phyloP scores from a whole-genome alignment of 2,329 filamentous ascomycete species.

The Chlorencoelia australis region DNA sequence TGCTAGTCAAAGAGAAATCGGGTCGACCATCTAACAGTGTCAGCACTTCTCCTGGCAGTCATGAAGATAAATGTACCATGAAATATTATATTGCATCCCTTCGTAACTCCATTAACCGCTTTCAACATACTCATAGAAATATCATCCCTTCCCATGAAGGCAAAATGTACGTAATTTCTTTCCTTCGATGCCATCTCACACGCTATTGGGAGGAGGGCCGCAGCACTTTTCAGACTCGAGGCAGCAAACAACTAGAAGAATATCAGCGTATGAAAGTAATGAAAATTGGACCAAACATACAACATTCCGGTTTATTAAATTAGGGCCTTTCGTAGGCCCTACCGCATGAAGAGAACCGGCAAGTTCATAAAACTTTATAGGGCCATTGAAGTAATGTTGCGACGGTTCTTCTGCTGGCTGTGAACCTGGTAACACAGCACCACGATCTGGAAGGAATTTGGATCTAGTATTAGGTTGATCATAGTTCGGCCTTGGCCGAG shows the following conservation, averaged over 20 bases:
- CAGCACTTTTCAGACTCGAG: slow-evolving; percentile 61
- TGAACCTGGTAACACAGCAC: slow-evolving; percentile 7
- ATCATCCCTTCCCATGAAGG: slow-evolving; percentile 62
- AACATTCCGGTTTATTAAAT: slow-evolving; percentile 54
- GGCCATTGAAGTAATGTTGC: slow-evolving; percentile 52
- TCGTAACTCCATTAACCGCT: slow-evolving; percentile 68
- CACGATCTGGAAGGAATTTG: slow-evolving; percentile 8
- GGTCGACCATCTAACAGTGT: slow-evolving; percentile 57
- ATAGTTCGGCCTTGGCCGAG: slow-evolving; percentile 28
- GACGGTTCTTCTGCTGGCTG: slow-evolving; percentile 10
- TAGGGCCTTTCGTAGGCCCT: slow-evolving; percentile 40
- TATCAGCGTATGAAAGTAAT: slow-evolving; percentile 1
- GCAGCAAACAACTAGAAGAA: slow-evolving; percentile 55
- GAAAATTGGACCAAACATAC: slow-evolving; percentile 32
- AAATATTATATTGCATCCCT: slow-evolving; percentile 54
- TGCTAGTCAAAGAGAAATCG: slow-evolving; percentile 60
- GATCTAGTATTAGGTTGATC: slow-evolving; percentile 15
- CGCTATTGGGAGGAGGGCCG: slow-evolving; percentile 67
- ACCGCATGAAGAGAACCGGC: slow-evolving; percentile 52
- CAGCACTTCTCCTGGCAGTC: slow-evolving; percentile 8
- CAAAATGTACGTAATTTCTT: slow-evolving; percentile 71
- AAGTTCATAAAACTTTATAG: slow-evolving; percentile 58
- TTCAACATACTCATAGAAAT: slow-evolving; percentile 60
- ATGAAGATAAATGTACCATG: slow-evolving; percentile 33
- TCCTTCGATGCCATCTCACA: slow-evolving; percentile 71